Base-by-base conservation (phyloP, 371 early-diverging fungal genomes). In the Mortierella sp. region DNA sequence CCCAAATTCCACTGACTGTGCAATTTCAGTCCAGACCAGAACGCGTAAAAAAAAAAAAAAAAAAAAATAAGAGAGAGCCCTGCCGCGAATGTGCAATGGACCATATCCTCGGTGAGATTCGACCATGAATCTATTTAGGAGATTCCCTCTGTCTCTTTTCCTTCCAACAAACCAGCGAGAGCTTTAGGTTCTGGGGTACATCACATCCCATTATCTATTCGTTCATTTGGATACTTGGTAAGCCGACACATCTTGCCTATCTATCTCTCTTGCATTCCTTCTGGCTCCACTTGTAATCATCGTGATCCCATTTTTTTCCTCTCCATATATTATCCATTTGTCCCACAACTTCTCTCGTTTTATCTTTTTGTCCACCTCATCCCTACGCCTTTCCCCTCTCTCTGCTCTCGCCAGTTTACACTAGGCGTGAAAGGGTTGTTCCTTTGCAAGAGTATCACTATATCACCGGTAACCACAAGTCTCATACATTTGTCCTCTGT, bases 1-100 rank as follows among this genome's bases (percentile, higher is more conserved):
- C 51, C n/a, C 64, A 32, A 52, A 64, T 52, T 52, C 64, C 63
- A 63, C 39, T 35, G 9, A 12, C 35, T 9, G 14, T 49, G 35
- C 43, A 45, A 54, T 66, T 68, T 73, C 64, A 70, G 75, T 54
- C 24, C 62, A 66, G 70, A 75, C 26, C 70, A 65, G 75, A 75
- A 75, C 75, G 66, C 62, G 74, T 39, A n/a, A 35, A 32, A 43
- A 40, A n/a, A 22, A 14, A 9, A 2, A 40, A 22, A 60, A 37
- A 40, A 20, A 37, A 30, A 1, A 66, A 52, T 52, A 22, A 32
- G 24, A 11, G 63, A 40, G 51, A 39, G 8, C 14, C 39, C 35
- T 12, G 51, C 35, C 28, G n/a, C 40, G 28, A 18, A 26, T 40
- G n/a, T 20, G n/a, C n/a, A n/a, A n/a, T n/a, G n/a, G n/a, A n/a